These are phyloP conservation scores for Pseudohalonectria lignicola DNA, from an alignment of 2,329 filamentous ascomycete genomes.

Conservation along the genomic window DNA sequence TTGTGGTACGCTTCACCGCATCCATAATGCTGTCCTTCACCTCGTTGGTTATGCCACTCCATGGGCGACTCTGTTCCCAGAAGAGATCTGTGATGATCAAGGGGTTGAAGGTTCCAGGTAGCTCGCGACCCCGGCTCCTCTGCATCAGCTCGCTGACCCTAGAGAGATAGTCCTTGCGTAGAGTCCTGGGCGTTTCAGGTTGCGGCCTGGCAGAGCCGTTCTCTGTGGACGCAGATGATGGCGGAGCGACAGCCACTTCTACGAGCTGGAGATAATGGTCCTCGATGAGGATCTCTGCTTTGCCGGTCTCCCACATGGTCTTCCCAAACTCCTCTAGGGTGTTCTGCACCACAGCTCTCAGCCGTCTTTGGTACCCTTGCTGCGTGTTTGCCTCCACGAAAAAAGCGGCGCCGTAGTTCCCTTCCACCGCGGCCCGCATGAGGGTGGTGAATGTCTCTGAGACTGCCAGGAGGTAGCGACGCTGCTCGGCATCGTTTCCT, in stretches of 20 bases:
- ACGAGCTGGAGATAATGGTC: slow-evolving; percentile 8
- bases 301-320: slow-evolving; percentile 28
- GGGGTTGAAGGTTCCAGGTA: slow-evolving; percentile 23
- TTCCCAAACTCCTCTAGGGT: slow-evolving; percentile 33
- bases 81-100: slow-evolving; percentile 21
- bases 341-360: slow-evolving; percentile 44
- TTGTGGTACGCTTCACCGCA: slow-evolving; percentile 7
- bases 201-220: too few relatives aligned
- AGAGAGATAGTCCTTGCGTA: slow-evolving; percentile 9
- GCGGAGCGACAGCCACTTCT: too few relatives aligned
- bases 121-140: slow-evolving; percentile 18
- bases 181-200: too few relatives aligned
- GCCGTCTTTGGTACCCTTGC: slow-evolving; percentile 25
- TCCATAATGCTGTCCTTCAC: slow-evolving; percentile 11
- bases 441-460: slow-evolving; percentile 14
- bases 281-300: slow-evolving; percentile 21
- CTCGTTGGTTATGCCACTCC: slow-evolving; percentile 11
- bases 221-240: too few relatives aligned
- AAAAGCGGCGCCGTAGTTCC: slow-evolving; percentile 15
- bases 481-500: slow-evolving; percentile 9
- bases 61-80: slow-evolving; percentile 18
- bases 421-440: slow-evolving; percentile 15
- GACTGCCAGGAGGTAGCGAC: slow-evolving; percentile 16
- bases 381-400: slow-evolving; percentile 8
- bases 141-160: slow-evolving; percentile 15